Conservation (phyloP, 176 grass and related monocot genomes). For the Lolium multiflorum region DNA sequence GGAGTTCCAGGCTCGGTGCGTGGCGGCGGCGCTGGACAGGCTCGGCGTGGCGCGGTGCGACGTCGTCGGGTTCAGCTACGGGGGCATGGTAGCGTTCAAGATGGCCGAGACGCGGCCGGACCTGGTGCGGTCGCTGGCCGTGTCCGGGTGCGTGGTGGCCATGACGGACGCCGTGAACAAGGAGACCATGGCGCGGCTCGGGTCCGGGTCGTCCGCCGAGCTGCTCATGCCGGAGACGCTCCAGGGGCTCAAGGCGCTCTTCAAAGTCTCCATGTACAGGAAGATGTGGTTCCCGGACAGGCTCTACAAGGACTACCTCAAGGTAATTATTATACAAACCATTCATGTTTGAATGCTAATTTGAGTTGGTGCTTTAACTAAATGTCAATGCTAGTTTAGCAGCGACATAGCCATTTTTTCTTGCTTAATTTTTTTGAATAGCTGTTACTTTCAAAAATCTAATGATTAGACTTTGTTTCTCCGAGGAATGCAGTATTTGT, state of each 20-base stretch:
- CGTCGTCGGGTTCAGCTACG: constrained; percentile 96
- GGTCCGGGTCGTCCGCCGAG: constrained; percentile 63
- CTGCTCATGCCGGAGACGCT: constrained; percentile 85
- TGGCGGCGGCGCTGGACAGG: constrained; percentile 62
- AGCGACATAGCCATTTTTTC: background rate
- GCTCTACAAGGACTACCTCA: constrained; percentile 84
- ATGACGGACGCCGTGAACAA: constrained; percentile 90
- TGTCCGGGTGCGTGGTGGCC: constrained; percentile 78
- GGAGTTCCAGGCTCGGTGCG: constrained; percentile 74
- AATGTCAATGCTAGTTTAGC: background rate
- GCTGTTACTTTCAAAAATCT: background rate
- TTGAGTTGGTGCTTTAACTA: background rate
- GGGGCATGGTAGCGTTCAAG: constrained; percentile 96
- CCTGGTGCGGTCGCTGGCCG: constrained; percentile 73
- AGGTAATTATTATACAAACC: constrained; percentile 44
- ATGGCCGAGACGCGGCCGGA: constrained; percentile 75
- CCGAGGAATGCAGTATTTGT: background rate
- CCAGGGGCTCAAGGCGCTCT: constrained; percentile 74
- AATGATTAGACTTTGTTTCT: background rate
- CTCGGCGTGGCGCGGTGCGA: constrained; percentile 76
- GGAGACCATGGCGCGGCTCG: constrained; percentile 59
- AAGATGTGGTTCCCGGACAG: constrained; percentile 88
- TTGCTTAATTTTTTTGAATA: background rate
- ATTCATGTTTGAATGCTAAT: background rate
- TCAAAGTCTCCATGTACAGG: constrained; percentile 77